These are phyloP conservation scores for Datisca glomerata DNA, from an alignment of 306 rosid species.

Conservation along the genomic window DNA sequence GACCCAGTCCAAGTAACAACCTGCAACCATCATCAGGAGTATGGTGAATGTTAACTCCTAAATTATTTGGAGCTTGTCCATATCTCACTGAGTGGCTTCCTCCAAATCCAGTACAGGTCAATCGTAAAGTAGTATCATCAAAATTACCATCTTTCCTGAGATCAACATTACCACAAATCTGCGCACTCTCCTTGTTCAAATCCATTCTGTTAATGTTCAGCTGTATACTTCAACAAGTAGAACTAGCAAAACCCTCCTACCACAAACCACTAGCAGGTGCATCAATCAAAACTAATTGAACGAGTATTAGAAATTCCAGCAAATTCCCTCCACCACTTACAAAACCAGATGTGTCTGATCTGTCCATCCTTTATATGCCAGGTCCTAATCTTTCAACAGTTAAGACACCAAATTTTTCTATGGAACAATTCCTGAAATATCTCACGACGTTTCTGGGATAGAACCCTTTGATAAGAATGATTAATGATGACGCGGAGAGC, in stretches of 20 bases:
- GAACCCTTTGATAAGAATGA: slow-evolving; percentile 60
- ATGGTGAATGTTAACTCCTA: not conserved
- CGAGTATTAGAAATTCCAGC: slow-evolving; percentile 25
- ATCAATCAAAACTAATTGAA: slow-evolving; percentile 15
- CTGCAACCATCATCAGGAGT: slow-evolving; percentile 1
- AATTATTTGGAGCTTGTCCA: not conserved
- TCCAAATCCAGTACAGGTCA: not conserved
- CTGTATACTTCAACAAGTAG: slow-evolving; percentile 24
- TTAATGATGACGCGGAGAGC: slow-evolving; percentile 24
- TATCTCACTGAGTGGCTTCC: not conserved
- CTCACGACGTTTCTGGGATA: slow-evolving; percentile 86
- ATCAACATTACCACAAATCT: not conserved
- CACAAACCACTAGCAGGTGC: slow-evolving; percentile 18
- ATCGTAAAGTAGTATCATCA: not conserved
- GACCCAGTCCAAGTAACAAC: not conserved
- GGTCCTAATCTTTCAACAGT: slow-evolving; percentile 17
- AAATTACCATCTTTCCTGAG: not conserved
- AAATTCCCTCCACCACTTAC: slow-evolving; percentile 59
- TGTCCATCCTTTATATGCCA: slow-evolving; percentile 41
- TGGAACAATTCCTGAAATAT: slow-evolving; percentile 27
- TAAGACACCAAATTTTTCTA: not conserved
- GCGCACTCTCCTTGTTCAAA: slow-evolving; percentile 9
- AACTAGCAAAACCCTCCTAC: slow-evolving; percentile 27
- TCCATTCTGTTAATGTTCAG: slow-evolving; percentile 52
- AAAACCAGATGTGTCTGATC: slow-evolving; percentile 89